Evolutionary conservation across 768 basidiomycete genomes (phyloP).

Genomic region (Podaxis sp.): DNA sequence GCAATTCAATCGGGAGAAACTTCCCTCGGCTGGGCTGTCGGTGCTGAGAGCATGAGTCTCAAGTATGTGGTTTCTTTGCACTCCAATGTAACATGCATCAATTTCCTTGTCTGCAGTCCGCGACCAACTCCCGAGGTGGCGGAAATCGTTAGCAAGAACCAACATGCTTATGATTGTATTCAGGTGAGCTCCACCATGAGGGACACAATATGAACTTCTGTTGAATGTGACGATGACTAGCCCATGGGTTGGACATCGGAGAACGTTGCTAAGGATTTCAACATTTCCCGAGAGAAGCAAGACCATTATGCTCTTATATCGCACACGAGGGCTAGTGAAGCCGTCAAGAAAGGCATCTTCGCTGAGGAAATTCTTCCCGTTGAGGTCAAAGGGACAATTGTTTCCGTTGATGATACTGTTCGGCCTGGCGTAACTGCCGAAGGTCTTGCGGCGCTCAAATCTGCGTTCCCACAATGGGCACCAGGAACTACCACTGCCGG

Average conservation of each 20-base stretch:
- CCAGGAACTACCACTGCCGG: slow-evolving; percentile 72
- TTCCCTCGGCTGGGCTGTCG: slow-evolving; percentile 82
- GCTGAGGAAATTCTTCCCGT: slow-evolving; percentile 89
- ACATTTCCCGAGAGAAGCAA: slow-evolving; percentile 78
- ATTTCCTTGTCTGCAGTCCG: slow-evolving; percentile 41
- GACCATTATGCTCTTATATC: slow-evolving; percentile 90
- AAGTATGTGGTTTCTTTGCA: slow-evolving; percentile 48
- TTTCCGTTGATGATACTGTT: slow-evolving; percentile 85
- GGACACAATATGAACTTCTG: background rate
- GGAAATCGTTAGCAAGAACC: slow-evolving; percentile 53
- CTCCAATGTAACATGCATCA: background rate
- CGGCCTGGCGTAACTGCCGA: slow-evolving; percentile 80
- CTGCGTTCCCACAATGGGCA: slow-evolving; percentile 85
- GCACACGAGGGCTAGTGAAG: slow-evolving; percentile 76
- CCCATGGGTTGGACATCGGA: slow-evolving; percentile 97
- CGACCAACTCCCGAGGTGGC: slow-evolving; percentile 73
- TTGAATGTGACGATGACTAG: slow-evolving; percentile 32
- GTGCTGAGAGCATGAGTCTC: slow-evolving; percentile 80
- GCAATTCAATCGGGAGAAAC: slow-evolving; percentile 82
- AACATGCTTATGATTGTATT: slow-evolving; percentile 74
- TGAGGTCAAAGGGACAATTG: slow-evolving; percentile 62
- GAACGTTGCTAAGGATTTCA: slow-evolving; percentile 80
- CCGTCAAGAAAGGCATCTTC: slow-evolving; percentile 71
- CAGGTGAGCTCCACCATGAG: slow-evolving; percentile 44
- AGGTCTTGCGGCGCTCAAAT: slow-evolving; percentile 75